phyloP scores from a whole-genome alignment of 176 grass and related monocot species.

The Aechmea fasciata region DNA sequence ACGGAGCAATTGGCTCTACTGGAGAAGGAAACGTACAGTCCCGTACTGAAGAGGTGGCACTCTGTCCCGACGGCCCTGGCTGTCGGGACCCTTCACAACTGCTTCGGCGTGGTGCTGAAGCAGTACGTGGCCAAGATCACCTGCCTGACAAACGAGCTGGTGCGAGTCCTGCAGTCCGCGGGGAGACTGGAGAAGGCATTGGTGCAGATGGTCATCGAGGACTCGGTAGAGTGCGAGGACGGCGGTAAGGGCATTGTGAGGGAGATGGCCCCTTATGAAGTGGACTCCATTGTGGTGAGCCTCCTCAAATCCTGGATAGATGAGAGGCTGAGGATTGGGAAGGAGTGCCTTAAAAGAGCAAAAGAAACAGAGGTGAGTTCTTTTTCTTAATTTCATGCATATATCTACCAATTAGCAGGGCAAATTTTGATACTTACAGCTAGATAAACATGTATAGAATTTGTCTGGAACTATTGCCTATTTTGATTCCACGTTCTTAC shows the following conservation, averaged over 20 bases:
- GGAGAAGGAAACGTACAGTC: slow-evolving; percentile 64
- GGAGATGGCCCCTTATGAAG: slow-evolving; percentile 84
- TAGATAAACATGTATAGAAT: background rate
- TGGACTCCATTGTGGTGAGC: slow-evolving; percentile 59
- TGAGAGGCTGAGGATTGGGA: slow-evolving; percentile 56
- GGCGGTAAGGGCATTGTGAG: slow-evolving; percentile 53
- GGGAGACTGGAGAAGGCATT: slow-evolving; percentile 67
- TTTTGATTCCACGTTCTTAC: no score
- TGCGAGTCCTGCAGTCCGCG: slow-evolving; percentile 63
- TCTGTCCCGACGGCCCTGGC: slow-evolving; percentile 46
- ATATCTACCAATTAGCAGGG: no score
- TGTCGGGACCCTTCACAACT: slow-evolving; percentile 59
- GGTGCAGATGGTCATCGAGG: slow-evolving; percentile 72
- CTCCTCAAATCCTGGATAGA: slow-evolving; percentile 90
- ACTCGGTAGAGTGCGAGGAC: slow-evolving; percentile 48
- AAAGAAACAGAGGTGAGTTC: slow-evolving; percentile 72
- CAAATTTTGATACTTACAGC: background rate
- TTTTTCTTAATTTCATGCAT: no score
- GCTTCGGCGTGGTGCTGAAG: slow-evolving; percentile 72
- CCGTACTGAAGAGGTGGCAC: slow-evolving; percentile 59
- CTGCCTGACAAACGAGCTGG: slow-evolving; percentile 70
- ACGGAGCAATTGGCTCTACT: slow-evolving; percentile 49
- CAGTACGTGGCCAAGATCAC: slow-evolving; percentile 43
- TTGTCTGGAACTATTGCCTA: no score
- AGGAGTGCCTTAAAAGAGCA: slow-evolving; percentile 56